Base-by-base conservation (phyloP, 805 yeast species). In the Candida sithepensis region DNA sequence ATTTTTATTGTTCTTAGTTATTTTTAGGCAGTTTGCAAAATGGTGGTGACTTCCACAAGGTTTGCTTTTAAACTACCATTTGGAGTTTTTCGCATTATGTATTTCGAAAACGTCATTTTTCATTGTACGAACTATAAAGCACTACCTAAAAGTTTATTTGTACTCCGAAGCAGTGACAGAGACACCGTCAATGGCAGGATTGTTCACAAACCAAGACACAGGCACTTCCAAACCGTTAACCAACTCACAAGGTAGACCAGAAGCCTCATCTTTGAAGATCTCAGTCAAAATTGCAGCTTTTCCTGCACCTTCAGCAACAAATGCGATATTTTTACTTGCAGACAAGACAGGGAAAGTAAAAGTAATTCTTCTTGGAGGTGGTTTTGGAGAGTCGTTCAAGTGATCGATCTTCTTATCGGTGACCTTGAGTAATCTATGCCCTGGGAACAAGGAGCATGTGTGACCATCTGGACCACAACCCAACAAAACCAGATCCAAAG, bases 381-480 rank as follows among this genome's bases (percentile, higher is more conserved):
- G 96, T 68, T 91, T 91, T 65, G 97, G 97, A 10, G 96, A 86
- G 64, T 90, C 92, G 43, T 75, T 73, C 52, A 91, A 79, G 59
- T 79, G 68, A 9, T 91, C 80, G 48, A 90, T 83, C 38, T 67
- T 65, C 50, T 73, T 69, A 9, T 63, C 43, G 23, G 69, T 64
- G 61, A 85, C 92, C 33, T 75, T 53, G 47, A 90, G 72, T 58
- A 88, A 73, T 50, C 66, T 58, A 65, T 89, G 96, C 34, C 85
- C 90, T 12, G 97, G 97, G 78, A 90, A 90, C 53, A 90, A 72
- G 1, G 97, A 90, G 70, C 96, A 88, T 4, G 96, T 90, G 66
- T 90, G 97, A 34, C 97, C 97, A 61, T 90, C 97, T 32, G 97
- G 97, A 7, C 97, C 97, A 65, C 94, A 86, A 20, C 97, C 97